These are phyloP conservation scores for Alopecurus myosuroides DNA, from an alignment of 176 grass and related monocot species.

Conservation along the genomic window DNA sequence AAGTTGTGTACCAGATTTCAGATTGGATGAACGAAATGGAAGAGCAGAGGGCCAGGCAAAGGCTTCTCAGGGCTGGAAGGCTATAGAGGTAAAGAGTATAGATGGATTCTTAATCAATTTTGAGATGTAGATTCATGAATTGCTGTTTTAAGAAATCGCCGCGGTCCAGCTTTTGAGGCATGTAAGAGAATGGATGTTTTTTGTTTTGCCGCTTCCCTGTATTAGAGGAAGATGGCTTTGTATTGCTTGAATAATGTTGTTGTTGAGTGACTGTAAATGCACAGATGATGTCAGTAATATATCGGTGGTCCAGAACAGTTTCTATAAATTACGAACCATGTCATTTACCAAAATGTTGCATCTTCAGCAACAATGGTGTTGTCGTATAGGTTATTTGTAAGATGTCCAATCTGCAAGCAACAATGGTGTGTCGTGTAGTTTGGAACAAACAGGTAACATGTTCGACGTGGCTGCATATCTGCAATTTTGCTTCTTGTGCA, in stretches of 20 bases:
- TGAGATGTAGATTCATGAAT: neutral
- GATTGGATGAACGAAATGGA: too few relatives aligned
- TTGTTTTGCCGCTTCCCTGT: neutral
- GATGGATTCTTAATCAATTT: neutral
- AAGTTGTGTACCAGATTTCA: too few relatives aligned
- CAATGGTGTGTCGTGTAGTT: neutral
- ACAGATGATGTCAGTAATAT: neutral
- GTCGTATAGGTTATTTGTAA: neutral
- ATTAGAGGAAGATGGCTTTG: neutral
- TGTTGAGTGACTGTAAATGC: neutral
- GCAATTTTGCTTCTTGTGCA: neutral
- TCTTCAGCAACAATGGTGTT: neutral
- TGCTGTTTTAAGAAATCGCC: neutral
- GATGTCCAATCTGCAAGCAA: neutral
- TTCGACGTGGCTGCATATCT: neutral
- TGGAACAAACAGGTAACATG: neutral
- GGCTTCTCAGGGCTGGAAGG: too few relatives aligned
- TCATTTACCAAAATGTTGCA: neutral
- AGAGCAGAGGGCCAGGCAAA: too few relatives aligned
- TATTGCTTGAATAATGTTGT: neutral
- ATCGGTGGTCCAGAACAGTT: neutral
- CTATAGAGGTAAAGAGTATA: too few relatives aligned
- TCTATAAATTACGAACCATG: neutral
- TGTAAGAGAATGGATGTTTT: neutral
- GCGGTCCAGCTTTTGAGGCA: neutral